Evolutionary conservation across 768 basidiomycete species (phyloP), one percentile per base, ranked within the genome.

Genomic region (Amanita brunnescens): DNA sequence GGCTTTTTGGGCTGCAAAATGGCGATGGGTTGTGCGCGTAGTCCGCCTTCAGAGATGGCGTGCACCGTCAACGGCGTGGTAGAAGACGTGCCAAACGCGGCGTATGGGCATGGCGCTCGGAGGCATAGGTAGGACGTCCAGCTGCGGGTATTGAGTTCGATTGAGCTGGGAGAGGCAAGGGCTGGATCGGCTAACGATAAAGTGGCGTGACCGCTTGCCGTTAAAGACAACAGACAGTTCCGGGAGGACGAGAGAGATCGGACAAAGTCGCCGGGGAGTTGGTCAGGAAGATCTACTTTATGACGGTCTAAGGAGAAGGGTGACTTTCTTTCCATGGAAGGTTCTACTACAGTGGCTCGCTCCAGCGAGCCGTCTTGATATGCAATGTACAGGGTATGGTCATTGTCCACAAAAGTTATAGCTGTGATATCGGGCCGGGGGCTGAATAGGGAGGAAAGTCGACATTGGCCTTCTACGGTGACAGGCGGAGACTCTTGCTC

Each of bases 41-140:
- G 55, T 0, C 65, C 67, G 18, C 72, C 70, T 39, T 75, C 67
- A 6, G 69, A 59, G 50, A 91, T 68, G 33, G 73, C 52, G 62
- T 87, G 73, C 14, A 88, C 65, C 32, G 70, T 68, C 24, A 90
- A 71, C 3, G 88, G 85, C 0, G 71, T 71, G 1, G 67, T 64
- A 2, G 83, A 82, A 10, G 81, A 75, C 7, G 77, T 76, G 7
- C 87, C 87, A 52, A 91, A 82, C 7, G 78, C 81, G 8, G 82
- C 83, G 52, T 78, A 87, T 10, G 83, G 75, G 0, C 72, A 64
- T 3, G 79, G 71, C 12, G 78, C 67, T 7, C 70, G 61, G 42
- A 75, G 64, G 48, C 69, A 79, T 47, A 90, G 74, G 55, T 81
- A 70, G 16, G 78, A 76, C 5, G 72, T 64, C 88, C 88, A 91